Evolutionary conservation across 371 early-diverging fungal species (phyloP).

Genomic region (Rhizopus arrhizus): DNA sequence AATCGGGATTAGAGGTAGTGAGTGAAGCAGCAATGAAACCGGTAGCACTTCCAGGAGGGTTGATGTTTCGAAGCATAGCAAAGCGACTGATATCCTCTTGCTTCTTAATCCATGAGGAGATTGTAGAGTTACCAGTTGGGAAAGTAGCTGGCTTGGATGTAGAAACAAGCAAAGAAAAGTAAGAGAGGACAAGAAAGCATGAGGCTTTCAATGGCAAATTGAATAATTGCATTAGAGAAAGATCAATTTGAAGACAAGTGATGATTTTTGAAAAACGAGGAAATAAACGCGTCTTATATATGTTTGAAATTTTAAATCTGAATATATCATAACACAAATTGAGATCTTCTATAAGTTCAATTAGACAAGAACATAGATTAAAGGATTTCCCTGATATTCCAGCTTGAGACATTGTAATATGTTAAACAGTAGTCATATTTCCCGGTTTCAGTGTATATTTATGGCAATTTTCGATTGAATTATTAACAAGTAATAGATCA

Average conservation of each 20-base stretch:
- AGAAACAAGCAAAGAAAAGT: conserved; percentile 8
- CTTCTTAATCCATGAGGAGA: conserved; percentile 21
- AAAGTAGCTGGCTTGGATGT: conserved; percentile 20
- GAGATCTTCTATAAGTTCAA: no score
- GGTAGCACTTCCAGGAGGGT: conserved; percentile 34
- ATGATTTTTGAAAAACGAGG: background rate
- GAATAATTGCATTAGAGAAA: background rate
- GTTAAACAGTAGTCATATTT: no score
- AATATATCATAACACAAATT: no score
- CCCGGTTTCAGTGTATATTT: no score
- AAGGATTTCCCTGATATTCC: no score
- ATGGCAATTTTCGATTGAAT: background rate
- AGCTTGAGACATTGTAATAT: no score
- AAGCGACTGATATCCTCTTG: conserved; percentile 30
- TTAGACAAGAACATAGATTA: no score
- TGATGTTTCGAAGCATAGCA: conserved; percentile 34
- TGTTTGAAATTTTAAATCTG: background rate
- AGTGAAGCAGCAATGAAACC: conserved; percentile 49
- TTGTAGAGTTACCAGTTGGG: conserved; percentile 31
- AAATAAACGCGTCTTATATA: background rate
- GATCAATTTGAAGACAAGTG: background rate
- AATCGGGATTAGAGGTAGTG: conserved; percentile 60
- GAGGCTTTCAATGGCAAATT: background rate
- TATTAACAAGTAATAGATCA: background rate
- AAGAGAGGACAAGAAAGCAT: background rate